Evolutionary conservation across 306 rosid genomes (phyloP), one percentile per base, ranked within the genome.

Genomic region (Acacia acuminata): DNA sequence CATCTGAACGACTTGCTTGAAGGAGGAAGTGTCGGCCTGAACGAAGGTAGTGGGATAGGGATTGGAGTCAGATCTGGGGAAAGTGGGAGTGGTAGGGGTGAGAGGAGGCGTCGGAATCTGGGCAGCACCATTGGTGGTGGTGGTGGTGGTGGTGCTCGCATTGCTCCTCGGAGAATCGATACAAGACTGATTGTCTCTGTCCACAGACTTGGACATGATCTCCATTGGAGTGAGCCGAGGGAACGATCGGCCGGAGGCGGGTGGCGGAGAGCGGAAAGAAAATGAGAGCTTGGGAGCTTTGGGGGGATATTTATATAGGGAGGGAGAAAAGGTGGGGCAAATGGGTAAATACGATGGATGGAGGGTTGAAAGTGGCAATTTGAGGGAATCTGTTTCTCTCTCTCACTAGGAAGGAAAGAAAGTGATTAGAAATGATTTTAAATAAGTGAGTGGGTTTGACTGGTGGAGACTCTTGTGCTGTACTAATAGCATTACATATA

Each of bases 1-100:
- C 98, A 94, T 92, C 88, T 96, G 99, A 83, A 96, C 99, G 1
- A 96, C 99, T 4, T 94, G 98, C 74, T 96, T 96, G 97, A 96
- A 96, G 82, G 80, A 94, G 32, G 98, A 79, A 67, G 97, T 84
- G 80, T 96, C 97, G 3, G 99, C 99, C 75, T 96, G 99, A 14
- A 96, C 98, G 81, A 96, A 96, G 43, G 99, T 96, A 0, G 99
- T 96, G 30, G 98, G 97, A 61, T 96, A 92, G 9, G 98, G 98
- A 61, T 90, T 89, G 65, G 93, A 76, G 65, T 96, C 99, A 91
- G 99, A 94, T 96, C 99, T 94, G 86, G 97, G 99, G 0, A 88
- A 88, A 72, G 88, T 87, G 0, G 88, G 87, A 69, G 88, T 87
- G 38, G 86, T 93, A 0, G 94, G 96, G 17, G 97, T 87, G 42